Base-by-base conservation (phyloP, 805 yeast species). In the Zygoascus tannicola region DNA sequence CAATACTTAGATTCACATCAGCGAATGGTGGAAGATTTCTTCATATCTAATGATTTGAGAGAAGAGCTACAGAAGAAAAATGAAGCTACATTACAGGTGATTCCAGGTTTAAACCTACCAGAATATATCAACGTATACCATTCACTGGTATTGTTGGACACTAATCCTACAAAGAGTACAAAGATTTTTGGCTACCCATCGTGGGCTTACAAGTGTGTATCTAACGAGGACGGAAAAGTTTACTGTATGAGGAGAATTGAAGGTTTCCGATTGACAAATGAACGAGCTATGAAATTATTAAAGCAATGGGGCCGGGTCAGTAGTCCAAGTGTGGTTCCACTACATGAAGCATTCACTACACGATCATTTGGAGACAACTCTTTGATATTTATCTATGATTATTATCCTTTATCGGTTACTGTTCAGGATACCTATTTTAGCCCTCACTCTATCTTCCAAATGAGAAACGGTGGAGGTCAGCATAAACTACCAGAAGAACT, bases 301-400 rank as follows among this genome's bases (percentile, higher is more conserved):
- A 78, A 79, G 53, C 69, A 64, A 49, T 90, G 97, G 97, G 74
- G 67, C 45, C 66, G 67, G 12, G 53, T 66, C 36, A 63, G 65
- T 5, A 64, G 67, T 50, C 73, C 85, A 2, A 35, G 49, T 21
- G 66, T 85, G 19, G 84, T 83, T 1, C 70, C 73, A 34, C 64
- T 86, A 4, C 73, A 75, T 35, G 96, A 88, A 58, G 86, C 92
- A 4, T 90, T 92, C 60, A 81, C 95, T 1, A 78, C 90, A 4
- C 75, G 86, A 45, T 81, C 86, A 4, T 92, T 92, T 66, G 90
- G 85, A 36, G 92, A 84, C 53, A 70, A 72, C 39, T 79, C 92
- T 1, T 69, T 92, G 45, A 73, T 86, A 35, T 67, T 87, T 36
- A 81, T 84, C 3, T 85, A 86, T 63, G 97, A 90, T 57, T 92